Evolutionary conservation across 73 alveolate genomes (phyloP).

Genomic region (Paramecium bursaria): DNA sequence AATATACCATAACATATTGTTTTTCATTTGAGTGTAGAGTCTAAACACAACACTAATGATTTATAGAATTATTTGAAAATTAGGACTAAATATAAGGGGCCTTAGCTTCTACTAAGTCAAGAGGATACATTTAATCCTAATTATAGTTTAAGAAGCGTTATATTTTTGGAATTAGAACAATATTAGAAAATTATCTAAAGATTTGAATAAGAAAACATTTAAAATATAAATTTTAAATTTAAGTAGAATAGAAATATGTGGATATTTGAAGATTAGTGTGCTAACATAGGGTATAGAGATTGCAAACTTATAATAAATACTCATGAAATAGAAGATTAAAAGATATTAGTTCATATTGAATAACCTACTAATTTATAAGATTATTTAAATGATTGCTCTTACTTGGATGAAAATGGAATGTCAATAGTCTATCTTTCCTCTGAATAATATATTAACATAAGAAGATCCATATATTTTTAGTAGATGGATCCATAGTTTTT

Average conservation of each 20-base stretch:
- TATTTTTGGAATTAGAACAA: constrained; percentile 42
- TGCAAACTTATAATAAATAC: neutral
- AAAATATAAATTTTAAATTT: constrained; percentile 26
- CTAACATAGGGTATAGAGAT: neutral
- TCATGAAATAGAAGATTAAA: neutral
- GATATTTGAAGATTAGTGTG: constrained; percentile 41
- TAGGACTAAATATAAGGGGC: constrained; percentile 1
- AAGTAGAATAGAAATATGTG: neutral
- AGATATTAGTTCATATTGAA: constrained; percentile 40
- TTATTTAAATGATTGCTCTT: constrained; percentile 59
- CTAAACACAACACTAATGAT: neutral
- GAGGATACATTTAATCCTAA: constrained; percentile 27
- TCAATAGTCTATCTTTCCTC: constrained; percentile 7
- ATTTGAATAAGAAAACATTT: constrained; percentile 8
- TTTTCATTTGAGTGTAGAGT: neutral
- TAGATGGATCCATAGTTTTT: constrained; percentile 11
- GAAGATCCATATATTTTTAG: constrained; percentile 28
- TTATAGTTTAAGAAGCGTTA: constrained; percentile 28
- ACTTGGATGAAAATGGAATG: constrained; percentile 13
- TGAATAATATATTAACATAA: constrained; percentile 36
- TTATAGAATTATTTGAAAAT: neutral
- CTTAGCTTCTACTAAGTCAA: constrained; percentile 5
- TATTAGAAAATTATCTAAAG: neutral
- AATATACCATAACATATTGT: constrained; percentile 45
- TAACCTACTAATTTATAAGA: constrained; percentile 28